Conservation (phyloP, 164 flowering plant genomes). For the grape (Vitis vinifera) region ASM3070453v1 NC_081809.1:3889501-3890000, state of each 20-base stretch:
- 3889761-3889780: too few relatives aligned
- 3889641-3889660: not conserved
- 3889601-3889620: constrained; percentile 33
- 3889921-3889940: too few relatives aligned
- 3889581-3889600: constrained; percentile 68
- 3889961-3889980: too few relatives aligned
- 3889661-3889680: not conserved
- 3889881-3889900: too few relatives aligned
- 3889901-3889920: too few relatives aligned
- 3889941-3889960: too few relatives aligned
- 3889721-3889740: not conserved
- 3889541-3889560: constrained; percentile 68
- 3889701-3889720: not conserved
- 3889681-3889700: not conserved
- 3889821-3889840: not conserved
- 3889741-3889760: too few relatives aligned
- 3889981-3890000: too few relatives aligned
- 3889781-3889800: not conserved
- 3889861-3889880: too few relatives aligned
- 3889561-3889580: constrained; percentile 76
- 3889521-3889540: constrained; percentile 81
- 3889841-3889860: too few relatives aligned
- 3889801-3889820: not conserved
- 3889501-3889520: constrained; percentile 70
- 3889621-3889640: constrained; percentile 1